Evolutionary conservation across 2,329 filamentous ascomycete species (phyloP).

Genomic region (Cadophora malorum): DNA sequence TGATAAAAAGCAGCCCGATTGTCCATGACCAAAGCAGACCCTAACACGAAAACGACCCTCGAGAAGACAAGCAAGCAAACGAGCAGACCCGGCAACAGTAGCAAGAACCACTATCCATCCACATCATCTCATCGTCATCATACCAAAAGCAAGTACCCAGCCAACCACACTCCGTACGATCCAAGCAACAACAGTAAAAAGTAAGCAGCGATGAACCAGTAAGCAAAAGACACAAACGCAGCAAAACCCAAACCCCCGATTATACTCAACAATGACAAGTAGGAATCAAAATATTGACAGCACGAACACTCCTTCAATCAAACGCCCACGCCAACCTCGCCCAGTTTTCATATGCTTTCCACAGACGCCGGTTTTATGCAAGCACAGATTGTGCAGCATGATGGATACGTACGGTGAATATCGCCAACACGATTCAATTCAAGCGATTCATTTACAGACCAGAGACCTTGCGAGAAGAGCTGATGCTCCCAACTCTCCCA

Average conservation of each 20-base stretch:
- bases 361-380: constrained; percentile 38
- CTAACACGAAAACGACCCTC: constrained; percentile 3
- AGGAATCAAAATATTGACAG: constrained; percentile 19
- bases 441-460: constrained; percentile 39
- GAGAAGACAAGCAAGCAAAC: constrained; percentile 22
- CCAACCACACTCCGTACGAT: constrained; percentile 28
- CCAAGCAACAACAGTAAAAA: constrained; percentile 22
- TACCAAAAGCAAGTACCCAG: constrained; percentile 24
- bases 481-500: constrained; percentile 67
- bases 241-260: constrained; percentile 17
- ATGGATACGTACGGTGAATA: constrained; percentile 20
- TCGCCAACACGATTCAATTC: constrained; percentile 3
- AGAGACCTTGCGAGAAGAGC: constrained; percentile 45
- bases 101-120: constrained; percentile 23
- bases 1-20: constrained; percentile 14
- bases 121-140: constrained; percentile 27
- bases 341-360: constrained; percentile 32
- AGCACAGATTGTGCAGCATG: constrained; percentile 38
- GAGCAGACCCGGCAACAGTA: constrained; percentile 15
- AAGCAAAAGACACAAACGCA: constrained; percentile 19
- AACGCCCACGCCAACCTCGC: constrained; percentile 27
- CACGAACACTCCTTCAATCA: constrained; percentile 20
- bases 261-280: constrained; percentile 27
- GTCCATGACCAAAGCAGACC: constrained; percentile 15
- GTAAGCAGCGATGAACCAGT: constrained; percentile 12